Conservation (phyloP, 1,284 basidiomycete species). For the Papiliotrema laurentii region DNA sequence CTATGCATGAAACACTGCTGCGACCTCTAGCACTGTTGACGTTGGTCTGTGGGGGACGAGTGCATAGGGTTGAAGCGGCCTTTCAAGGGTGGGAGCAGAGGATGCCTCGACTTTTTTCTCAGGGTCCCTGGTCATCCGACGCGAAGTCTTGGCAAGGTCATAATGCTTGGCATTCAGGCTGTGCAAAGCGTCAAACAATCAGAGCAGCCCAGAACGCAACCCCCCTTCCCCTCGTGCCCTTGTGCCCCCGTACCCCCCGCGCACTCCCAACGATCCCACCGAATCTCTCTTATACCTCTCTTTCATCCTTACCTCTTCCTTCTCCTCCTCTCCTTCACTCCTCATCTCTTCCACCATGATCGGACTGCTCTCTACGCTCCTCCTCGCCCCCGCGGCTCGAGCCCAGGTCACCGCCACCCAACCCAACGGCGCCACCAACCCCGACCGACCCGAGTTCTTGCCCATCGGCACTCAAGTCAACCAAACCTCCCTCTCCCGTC, state of each 20-base stretch:
- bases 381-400: constrained; percentile 5
- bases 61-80: no score
- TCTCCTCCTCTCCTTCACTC: not conserved
- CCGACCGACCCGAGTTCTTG: constrained; percentile 32
- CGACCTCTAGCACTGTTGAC: no score
- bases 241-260: no score
- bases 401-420: constrained; percentile 37
- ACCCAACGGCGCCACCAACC: constrained; percentile 48
- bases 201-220: not conserved
- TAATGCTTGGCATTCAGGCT: not conserved
- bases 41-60: no score
- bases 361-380: constrained; percentile 1
- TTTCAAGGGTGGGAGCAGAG: no score
- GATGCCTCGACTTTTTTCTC: no score
- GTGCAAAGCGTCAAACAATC: no score
- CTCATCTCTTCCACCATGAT: not conserved
- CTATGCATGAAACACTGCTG: no score
- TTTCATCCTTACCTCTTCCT: not conserved
- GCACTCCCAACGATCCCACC: no score
- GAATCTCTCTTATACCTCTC: not conserved
- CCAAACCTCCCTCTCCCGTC: constrained; percentile 42
- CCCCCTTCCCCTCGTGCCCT: not conserved
- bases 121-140: no score
- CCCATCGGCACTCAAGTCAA: constrained; percentile 42
- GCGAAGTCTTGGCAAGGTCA: not conserved